Conservation (phyloP, 495 filamentous ascomycete genomes). For the Tuber melanosporum region DNA sequence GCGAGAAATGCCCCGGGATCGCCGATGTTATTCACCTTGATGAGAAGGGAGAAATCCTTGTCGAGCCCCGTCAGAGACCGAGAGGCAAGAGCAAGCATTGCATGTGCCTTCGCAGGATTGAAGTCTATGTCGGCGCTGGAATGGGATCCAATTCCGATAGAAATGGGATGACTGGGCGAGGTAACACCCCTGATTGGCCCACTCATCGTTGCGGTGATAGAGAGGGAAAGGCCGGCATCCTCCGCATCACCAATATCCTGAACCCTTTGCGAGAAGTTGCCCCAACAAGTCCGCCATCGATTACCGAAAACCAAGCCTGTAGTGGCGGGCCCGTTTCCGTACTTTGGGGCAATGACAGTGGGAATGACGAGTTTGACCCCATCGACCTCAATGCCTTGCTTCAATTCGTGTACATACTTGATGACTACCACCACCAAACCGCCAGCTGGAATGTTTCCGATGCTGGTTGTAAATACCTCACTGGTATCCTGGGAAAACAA, state of each 20-base stretch:
- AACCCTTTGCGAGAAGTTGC: conserved; percentile 22
- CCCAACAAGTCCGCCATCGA: conserved; percentile 21
- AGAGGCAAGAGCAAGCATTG: conserved; percentile 51
- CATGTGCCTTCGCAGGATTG: conserved; percentile 54
- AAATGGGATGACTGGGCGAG: conserved; percentile 62
- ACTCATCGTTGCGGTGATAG: conserved; percentile 56
- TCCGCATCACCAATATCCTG: conserved; percentile 12
- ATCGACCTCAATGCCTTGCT: conserved; percentile 57
- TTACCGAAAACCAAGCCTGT: not conserved
- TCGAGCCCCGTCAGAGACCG: conserved; percentile 46
- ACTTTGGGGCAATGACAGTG: conserved; percentile 56
- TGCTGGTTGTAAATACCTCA: conserved; percentile 59
- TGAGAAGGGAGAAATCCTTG: conserved; percentile 51
- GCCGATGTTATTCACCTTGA: conserved; percentile 38
- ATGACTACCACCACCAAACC: conserved; percentile 53
- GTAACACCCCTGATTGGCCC: conserved; percentile 54
- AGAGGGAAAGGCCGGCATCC: conserved; percentile 42
- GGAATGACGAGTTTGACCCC: conserved; percentile 61
- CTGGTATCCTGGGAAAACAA: conserved; percentile 57
- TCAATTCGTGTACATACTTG: conserved; percentile 61
- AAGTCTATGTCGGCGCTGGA: conserved; percentile 42
- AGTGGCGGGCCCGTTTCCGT: conserved; percentile 45
- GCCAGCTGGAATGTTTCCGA: conserved; percentile 56
- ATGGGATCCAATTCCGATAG: conserved; percentile 54
- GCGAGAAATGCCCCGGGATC: conserved; percentile 27